Conservation (phyloP, 441 rosid genomes). For the Pelargonium fulgidum region DNA sequence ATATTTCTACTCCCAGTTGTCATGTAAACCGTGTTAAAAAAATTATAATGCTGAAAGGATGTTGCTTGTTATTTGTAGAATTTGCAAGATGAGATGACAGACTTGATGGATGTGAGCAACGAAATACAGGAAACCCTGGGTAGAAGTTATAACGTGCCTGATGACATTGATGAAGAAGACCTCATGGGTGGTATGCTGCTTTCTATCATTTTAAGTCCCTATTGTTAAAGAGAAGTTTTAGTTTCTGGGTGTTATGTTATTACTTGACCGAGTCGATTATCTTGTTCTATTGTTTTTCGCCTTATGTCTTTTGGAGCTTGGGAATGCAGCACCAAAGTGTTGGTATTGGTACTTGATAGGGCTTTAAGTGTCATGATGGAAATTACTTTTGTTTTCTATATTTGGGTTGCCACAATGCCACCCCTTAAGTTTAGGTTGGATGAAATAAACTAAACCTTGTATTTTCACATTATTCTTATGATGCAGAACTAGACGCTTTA, state of each 20-base stretch:
- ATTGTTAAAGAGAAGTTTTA: not conserved
- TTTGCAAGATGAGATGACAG: conserved; percentile 99
- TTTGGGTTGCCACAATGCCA: not conserved
- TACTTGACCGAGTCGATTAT: no score
- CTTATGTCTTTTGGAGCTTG: no score
- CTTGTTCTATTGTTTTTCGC: no score
- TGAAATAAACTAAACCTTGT: not conserved
- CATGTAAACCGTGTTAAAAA: conserved; percentile 11
- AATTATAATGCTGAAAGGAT: conserved; percentile 16
- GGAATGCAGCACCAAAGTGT: not conserved
- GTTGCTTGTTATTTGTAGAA: conserved; percentile 39
- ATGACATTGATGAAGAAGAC: conserved; percentile 96
- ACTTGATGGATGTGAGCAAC: conserved; percentile 87
- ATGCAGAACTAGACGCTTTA: conserved; percentile 88
- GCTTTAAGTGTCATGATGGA: not conserved
- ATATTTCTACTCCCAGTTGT: not conserved
- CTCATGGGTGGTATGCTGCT: conserved; percentile 84
- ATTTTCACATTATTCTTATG: conserved; percentile 1
- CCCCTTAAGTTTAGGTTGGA: not conserved
- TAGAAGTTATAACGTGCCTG: conserved; percentile 87
- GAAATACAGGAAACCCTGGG: conserved; percentile 97
- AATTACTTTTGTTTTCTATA: not conserved
- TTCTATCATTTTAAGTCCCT: conserved; percentile 8
- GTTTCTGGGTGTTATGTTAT: not conserved
- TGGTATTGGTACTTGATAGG: not conserved